Conservation (phyloP, 352 stramenopile genomes). For the Phytophthora europaea region DNA sequence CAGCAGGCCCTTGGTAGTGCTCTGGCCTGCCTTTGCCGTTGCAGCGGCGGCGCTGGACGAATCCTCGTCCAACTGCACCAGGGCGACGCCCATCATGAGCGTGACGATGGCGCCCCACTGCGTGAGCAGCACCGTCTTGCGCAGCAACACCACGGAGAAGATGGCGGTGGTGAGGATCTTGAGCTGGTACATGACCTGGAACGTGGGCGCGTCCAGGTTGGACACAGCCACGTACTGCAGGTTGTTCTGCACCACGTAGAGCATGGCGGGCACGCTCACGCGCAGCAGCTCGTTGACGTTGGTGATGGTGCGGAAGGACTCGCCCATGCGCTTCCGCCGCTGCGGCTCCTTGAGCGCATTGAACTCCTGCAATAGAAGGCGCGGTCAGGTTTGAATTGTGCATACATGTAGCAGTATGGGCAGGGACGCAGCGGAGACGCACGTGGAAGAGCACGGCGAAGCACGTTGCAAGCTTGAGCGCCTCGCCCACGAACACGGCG, state of each 20-base stretch:
- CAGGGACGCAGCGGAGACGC: slow-evolving; percentile 1
- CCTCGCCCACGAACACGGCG: slow-evolving; percentile 77
- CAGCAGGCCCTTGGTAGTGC: slow-evolving; percentile 72
- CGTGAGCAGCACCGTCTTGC: slow-evolving; percentile 71
- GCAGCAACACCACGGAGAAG: slow-evolving; percentile 86
- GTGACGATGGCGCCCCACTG: slow-evolving; percentile 85
- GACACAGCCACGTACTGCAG: slow-evolving; percentile 85
- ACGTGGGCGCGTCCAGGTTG: slow-evolving; percentile 83
- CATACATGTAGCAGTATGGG: not conserved
- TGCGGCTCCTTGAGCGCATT: slow-evolving; percentile 32
- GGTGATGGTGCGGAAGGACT: slow-evolving; percentile 60
- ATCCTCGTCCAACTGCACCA: slow-evolving; percentile 78
- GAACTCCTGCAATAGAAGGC: slow-evolving; percentile 36
- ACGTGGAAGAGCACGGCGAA: slow-evolving; percentile 59
- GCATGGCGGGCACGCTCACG: slow-evolving; percentile 77
- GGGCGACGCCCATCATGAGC: slow-evolving; percentile 84
- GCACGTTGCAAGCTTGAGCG: slow-evolving; percentile 73
- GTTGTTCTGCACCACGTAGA: slow-evolving; percentile 91
- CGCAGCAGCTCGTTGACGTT: slow-evolving; percentile 71
- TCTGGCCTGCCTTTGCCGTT: slow-evolving; percentile 45
- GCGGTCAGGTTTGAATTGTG: not conserved
- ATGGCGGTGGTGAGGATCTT: slow-evolving; percentile 91
- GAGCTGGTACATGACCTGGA: slow-evolving; percentile 90
- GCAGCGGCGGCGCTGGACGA: slow-evolving; percentile 16
- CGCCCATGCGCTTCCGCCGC: slow-evolving; percentile 35